Base-by-base conservation (phyloP, 164 flowering plant species). In the Hamamelis virginiana region DNA sequence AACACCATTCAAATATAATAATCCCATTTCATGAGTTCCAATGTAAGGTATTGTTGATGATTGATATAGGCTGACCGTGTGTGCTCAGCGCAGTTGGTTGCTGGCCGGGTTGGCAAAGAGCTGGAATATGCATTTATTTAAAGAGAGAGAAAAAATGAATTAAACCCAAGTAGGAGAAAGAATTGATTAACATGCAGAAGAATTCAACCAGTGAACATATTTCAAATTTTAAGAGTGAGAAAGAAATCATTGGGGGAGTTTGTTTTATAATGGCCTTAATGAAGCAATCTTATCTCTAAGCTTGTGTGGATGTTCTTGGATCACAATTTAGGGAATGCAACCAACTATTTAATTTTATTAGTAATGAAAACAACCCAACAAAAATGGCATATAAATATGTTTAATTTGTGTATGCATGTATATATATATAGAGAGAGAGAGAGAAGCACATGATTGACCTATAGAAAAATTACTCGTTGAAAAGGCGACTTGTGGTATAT, bases 251-350 rank as follows among this genome's bases (percentile, higher is more conserved):
- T n/a, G n/a, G n/a, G n/a, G n/a, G n/a, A n/a, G n/a, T n/a, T n/a
- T n/a, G n/a, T n/a, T n/a, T n/a, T n/a, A n/a, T n/a, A n/a, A n/a
- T n/a, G n/a, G n/a, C n/a, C n/a, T n/a, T 45, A n/a, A 65, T 65
- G 1, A 26, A 26, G 14, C 21, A 52, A 28, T 62, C 65, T 51
- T 33, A 38, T 69, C 63, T 62, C 58, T 25, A 18, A 18, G 71
- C 69, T 43, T 59, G 19, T 50, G 69, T 74, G 76, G 72, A 43
- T 8, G 21, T 38, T 63, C 72, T 64, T 68, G 72, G 72, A 57
- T 64, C 76, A 69, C 76, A 73, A 45, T 55, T 65, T 45, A 19
- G 23, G 33, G n/a, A 61, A 22, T 50, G 22, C 33, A 60, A 27
- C 12, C 62, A 61, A 21, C 12, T 38, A 27, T 18, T 45, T 51